Conservation (phyloP, 768 basidiomycete species). For the Hysterangium stoloniferum region DNA sequence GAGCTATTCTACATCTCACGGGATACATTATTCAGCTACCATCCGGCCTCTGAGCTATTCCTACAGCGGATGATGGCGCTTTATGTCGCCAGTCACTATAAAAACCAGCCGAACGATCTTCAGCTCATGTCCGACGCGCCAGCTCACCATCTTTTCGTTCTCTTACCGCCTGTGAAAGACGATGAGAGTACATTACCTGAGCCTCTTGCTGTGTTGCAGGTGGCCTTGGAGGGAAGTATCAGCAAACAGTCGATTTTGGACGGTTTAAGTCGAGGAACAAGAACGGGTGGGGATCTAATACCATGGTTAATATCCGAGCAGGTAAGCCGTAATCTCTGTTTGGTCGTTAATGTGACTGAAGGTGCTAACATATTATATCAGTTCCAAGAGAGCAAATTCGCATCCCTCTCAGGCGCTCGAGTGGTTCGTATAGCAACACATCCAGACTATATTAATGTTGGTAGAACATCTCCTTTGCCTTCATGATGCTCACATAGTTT, state of each 20-base stretch:
- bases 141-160: constrained; percentile 92
- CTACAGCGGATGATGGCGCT: constrained; percentile 97
- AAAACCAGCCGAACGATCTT: constrained; percentile 98
- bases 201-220: constrained; percentile 91
- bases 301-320: constrained; percentile 90
- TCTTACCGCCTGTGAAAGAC: constrained; percentile 86
- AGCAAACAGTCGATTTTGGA: constrained; percentile 81
- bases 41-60: constrained; percentile 96
- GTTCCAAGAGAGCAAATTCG: constrained; percentile 95
- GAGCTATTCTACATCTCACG: constrained; percentile 93
- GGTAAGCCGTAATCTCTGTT: constrained; percentile 19
- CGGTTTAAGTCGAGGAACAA: constrained; percentile 71
- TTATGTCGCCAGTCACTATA: constrained; percentile 97
- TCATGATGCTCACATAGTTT: constrained; percentile 3
- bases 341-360: background rate
- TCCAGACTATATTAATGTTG: constrained; percentile 86
- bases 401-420: constrained; percentile 81
- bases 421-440: constrained; percentile 92
- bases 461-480: too few species aligned
- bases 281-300: constrained; percentile 93
- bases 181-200: constrained; percentile 89
- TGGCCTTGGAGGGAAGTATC: constrained; percentile 92
- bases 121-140: constrained; percentile 96
- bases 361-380: constrained; percentile 29
- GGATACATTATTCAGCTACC: constrained; percentile 94